Percentiles rank a stretch among this genome's conserved stretches.
Conservation (phyloP, 805 yeast species). For the Kuraishia molischiana region DNA sequence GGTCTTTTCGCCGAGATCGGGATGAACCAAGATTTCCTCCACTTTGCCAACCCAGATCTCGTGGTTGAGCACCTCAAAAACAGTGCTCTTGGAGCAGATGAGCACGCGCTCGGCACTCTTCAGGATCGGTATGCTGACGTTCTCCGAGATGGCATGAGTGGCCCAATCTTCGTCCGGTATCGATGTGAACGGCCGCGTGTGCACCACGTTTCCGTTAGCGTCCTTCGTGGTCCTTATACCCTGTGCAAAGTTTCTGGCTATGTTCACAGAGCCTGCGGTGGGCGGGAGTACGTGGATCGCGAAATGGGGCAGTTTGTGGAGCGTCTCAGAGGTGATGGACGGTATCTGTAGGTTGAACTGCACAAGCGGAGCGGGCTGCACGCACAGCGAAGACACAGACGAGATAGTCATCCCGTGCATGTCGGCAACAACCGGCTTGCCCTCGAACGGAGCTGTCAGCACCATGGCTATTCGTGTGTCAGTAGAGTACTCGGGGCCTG, state of each 20-base stretch:
- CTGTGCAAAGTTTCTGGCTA: slow-evolving; percentile 58
- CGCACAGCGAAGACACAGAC: slow-evolving; percentile 74
- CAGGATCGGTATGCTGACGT: slow-evolving; percentile 42
- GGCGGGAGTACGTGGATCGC: slow-evolving; percentile 77
- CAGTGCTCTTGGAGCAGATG: slow-evolving; percentile 46
- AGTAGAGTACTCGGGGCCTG: slow-evolving; percentile 4
- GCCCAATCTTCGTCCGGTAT: slow-evolving; percentile 26
- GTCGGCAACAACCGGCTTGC: slow-evolving; percentile 9
- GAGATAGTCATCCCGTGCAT: slow-evolving; percentile 78
- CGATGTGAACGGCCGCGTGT: slow-evolving; percentile 45
- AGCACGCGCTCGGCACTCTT: slow-evolving; percentile 48
- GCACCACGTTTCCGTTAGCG: slow-evolving; percentile 18
- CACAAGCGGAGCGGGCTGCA: slow-evolving; percentile 66
- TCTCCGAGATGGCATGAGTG: slow-evolving; percentile 15
- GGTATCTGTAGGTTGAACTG: slow-evolving; percentile 87
- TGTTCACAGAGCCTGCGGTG: slow-evolving; percentile 33
- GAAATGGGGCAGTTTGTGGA: slow-evolving; percentile 48
- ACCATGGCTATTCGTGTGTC: slow-evolving; percentile 33
- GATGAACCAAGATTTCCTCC: slow-evolving; percentile 33
- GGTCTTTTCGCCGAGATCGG: slow-evolving; percentile 23
- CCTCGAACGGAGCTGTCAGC: slow-evolving; percentile 36
- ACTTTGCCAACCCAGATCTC: slow-evolving; percentile 88
- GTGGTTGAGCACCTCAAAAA: slow-evolving; percentile 66
- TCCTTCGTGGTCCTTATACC: slow-evolving; percentile 36
- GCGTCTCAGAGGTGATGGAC: slow-evolving; percentile 60